Percentiles rank a stretch among this genome's conserved stretches.
Evolutionary conservation across 805 yeast species (phyloP).

Genomic region (Ogataea nitratoaversa): DNA sequence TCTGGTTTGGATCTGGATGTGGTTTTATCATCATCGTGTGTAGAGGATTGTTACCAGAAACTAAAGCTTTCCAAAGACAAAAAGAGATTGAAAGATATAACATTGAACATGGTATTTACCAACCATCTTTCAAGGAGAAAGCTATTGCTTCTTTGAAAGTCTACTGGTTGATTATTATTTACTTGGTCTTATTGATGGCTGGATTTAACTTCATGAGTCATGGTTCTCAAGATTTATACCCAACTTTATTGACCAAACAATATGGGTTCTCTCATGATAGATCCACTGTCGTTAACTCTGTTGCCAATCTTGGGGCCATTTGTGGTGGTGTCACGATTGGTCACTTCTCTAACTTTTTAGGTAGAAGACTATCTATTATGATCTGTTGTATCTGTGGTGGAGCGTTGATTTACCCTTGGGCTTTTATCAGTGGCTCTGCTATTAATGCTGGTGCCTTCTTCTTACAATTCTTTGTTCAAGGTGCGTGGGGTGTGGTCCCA

Average conservation of each 20-base stretch:
- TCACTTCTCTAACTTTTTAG: constrained; percentile 50
- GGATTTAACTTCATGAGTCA: constrained; percentile 62
- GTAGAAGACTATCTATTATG: constrained; percentile 51
- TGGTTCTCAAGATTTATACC: constrained; percentile 61
- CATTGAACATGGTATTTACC: constrained; percentile 27
- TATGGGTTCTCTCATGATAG: constrained; percentile 37
- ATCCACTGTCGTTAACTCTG: constrained; percentile 52
- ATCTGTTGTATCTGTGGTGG: constrained; percentile 54
- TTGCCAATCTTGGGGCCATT: constrained; percentile 57
- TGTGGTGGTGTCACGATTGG: constrained; percentile 54
- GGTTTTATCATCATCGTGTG: constrained; percentile 38
- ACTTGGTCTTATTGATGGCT: constrained; percentile 55
- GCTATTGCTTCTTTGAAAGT: constrained; percentile 35
- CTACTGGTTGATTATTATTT: constrained; percentile 58
- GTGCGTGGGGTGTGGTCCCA: constrained; percentile 68
- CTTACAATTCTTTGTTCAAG: constrained; percentile 61
- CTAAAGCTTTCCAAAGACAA: constrained; percentile 47
- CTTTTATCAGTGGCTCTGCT: constrained; percentile 41
- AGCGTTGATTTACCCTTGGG: constrained; percentile 62
- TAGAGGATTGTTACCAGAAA: constrained; percentile 45
- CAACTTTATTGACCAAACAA: constrained; percentile 49
- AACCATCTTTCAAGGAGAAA: constrained; percentile 31
- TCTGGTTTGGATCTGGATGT: constrained; percentile 67
- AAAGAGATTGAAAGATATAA: constrained; percentile 32
- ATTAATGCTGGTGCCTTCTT: constrained; percentile 59